These are phyloP conservation scores for Solanum hybrid DNA, from an alignment of 305 asterid species.

Conservation along the genomic window DNA sequence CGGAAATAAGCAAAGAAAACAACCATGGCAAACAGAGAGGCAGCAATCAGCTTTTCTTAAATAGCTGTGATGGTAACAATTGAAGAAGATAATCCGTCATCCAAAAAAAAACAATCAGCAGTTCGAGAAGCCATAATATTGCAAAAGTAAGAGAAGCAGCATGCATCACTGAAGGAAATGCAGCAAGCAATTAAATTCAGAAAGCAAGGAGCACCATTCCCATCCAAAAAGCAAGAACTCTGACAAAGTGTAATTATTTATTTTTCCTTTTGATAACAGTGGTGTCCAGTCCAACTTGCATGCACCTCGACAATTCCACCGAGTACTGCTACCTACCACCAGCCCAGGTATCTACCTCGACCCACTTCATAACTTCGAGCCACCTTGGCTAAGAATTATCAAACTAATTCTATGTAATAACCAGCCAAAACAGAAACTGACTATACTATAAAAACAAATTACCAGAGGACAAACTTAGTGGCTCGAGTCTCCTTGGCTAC, in stretches of 20 bases:
- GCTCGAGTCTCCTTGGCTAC: background rate
- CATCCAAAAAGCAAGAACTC: background rate
- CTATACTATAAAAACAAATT: background rate
- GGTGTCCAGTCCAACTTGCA: background rate
- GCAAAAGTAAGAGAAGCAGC: background rate
- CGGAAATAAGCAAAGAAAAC: background rate
- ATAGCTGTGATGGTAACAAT: background rate
- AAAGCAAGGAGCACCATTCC: background rate
- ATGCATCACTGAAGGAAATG: background rate
- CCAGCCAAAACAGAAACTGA: background rate
- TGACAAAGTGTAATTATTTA: background rate
- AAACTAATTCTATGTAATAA: background rate
- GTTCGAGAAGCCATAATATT: background rate
- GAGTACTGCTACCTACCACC: background rate
- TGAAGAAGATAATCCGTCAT: background rate
- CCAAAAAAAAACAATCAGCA: background rate
- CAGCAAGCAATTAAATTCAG: background rate
- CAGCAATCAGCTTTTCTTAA: background rate
- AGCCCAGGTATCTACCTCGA: background rate
- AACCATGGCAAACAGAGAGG: background rate
- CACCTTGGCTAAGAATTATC: background rate
- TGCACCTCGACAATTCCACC: background rate
- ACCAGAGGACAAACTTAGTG: background rate
- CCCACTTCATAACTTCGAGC: background rate
- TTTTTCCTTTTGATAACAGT: background rate